A percentile compares a stretch with the other conserved stretches of the same genome.
Evolutionary conservation across 305 asterid species (phyloP).

Genomic region (Striga hermonthica): DNA sequence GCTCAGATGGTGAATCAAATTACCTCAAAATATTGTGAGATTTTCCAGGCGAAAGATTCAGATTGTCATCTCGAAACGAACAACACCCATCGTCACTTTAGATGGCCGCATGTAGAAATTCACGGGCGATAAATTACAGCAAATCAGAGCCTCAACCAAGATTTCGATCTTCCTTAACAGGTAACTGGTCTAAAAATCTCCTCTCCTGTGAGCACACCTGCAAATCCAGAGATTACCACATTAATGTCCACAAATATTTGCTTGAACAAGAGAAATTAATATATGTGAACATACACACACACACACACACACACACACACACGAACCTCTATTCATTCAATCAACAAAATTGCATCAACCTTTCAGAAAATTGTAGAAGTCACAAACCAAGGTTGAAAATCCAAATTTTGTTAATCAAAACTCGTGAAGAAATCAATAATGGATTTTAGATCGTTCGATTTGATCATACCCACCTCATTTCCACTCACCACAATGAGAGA

Average conservation of each 20-base stretch:
- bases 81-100: not conserved
- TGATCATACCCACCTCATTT: constrained; percentile 31
- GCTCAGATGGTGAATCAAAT: constrained; percentile 23
- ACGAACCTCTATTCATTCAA: no score
- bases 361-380: no score
- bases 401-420: no score
- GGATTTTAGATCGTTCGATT: constrained; percentile 27
- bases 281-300: no score
- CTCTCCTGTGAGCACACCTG: constrained; percentile 28
- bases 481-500: constrained; percentile 36
- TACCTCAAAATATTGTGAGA: constrained; percentile 31
- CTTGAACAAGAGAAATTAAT: constrained; percentile 1
- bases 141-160: constrained; percentile 24
- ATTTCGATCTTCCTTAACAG: constrained; percentile 30
- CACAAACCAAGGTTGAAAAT: no score
- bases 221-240: constrained; percentile 20
- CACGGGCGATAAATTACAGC: constrained; percentile 16
- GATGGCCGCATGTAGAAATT: no score
- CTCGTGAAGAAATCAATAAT: no score
- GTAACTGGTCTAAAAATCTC: constrained; percentile 30
- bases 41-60: constrained; percentile 13
- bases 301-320: no score
- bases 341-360: no score
- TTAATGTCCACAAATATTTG: constrained; percentile 10
- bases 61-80: constrained; percentile 27